Percentiles rank a stretch among this genome's conserved stretches.
phyloP scores from a whole-genome alignment of 2,329 filamentous ascomycete species.

The Ophiostoma tasmaniense region DNA sequence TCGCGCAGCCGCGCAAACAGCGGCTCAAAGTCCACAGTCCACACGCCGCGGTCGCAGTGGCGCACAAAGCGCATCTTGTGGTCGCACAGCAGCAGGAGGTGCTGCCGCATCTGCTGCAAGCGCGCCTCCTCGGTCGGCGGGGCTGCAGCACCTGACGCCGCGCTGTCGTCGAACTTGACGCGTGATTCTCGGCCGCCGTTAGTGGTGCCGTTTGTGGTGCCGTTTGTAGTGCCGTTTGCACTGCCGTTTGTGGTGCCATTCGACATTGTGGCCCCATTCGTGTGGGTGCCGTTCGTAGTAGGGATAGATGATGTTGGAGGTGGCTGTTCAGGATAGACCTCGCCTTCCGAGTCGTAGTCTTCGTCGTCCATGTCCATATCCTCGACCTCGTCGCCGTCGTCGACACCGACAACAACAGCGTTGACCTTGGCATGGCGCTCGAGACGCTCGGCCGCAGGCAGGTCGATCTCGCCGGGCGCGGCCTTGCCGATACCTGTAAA shows the following conservation, averaged over 20 bases:
- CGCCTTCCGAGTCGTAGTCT: slow-evolving; percentile 26
- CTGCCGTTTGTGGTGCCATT: slow-evolving; percentile 16
- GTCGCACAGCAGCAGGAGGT: slow-evolving; percentile 63
- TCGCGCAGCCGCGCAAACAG: slow-evolving; percentile 64
- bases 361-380: slow-evolving; percentile 24
- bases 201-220: slow-evolving; percentile 18
- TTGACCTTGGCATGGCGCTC: slow-evolving; percentile 24
- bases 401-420: slow-evolving; percentile 21
- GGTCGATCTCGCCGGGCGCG: slow-evolving; percentile 38
- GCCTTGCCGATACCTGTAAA: slow-evolving; percentile 50
- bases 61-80: slow-evolving; percentile 61
- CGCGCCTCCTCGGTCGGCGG: slow-evolving; percentile 33
- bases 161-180: slow-evolving; percentile 45
- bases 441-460: slow-evolving; percentile 41
- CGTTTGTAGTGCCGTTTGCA: slow-evolving; percentile 17
- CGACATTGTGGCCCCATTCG: background rate
- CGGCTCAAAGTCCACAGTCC: slow-evolving; percentile 74
- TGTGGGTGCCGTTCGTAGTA: slow-evolving; percentile 7
- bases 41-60: slow-evolving; percentile 63
- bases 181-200: background rate
- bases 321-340: slow-evolving; percentile 7
- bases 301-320: background rate
- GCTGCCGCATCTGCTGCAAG: slow-evolving; percentile 56
- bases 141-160: slow-evolving; percentile 3
- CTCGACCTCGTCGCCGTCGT: slow-evolving; percentile 31